phyloP scores from a whole-genome alignment of 352 stramenopile genomes.

The Globisporangium radiosum region DNA sequence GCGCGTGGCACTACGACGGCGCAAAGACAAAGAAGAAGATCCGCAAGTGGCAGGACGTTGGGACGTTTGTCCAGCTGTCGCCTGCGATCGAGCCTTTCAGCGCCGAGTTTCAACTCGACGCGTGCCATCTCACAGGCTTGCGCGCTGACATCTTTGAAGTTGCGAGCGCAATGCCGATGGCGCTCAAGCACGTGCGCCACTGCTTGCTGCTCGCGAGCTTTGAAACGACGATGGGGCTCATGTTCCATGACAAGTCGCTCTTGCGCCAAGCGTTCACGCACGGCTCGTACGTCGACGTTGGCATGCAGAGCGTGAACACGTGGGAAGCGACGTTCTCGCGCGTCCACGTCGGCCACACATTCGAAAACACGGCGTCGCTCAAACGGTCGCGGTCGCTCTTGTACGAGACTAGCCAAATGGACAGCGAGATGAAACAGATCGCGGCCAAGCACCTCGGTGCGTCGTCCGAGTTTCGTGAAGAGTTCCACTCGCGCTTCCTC shows the following conservation, averaged over 20 bases:
- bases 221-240: slow-evolving; percentile 47
- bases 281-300: slow-evolving; percentile 74
- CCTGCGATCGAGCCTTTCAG: slow-evolving; percentile 41
- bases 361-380: slow-evolving; percentile 49
- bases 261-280: slow-evolving; percentile 83
- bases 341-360: slow-evolving; percentile 69
- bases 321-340: slow-evolving; percentile 64
- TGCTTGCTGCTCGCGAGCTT: slow-evolving; percentile 65
- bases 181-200: slow-evolving; percentile 79
- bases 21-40: slow-evolving; percentile 52
- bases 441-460: slow-evolving; percentile 48
- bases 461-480: slow-evolving; percentile 56
- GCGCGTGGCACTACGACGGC: slow-evolving; percentile 62
- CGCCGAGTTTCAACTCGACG: slow-evolving; percentile 30
- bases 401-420: slow-evolving; percentile 23
- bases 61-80: slow-evolving; percentile 58
- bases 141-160: slow-evolving; percentile 77
- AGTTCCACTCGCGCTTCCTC: slow-evolving; percentile 69
- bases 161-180: slow-evolving; percentile 79
- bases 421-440: slow-evolving; percentile 43
- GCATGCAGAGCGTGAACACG: slow-evolving; percentile 83
- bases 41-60: slow-evolving; percentile 55
- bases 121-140: slow-evolving; percentile 72
- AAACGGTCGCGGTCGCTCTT: slow-evolving; percentile 55
- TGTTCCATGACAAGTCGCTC: slow-evolving; percentile 69